Conservation (phyloP, 495 filamentous ascomycete species). For the Bryoglossum gracile region DNA sequence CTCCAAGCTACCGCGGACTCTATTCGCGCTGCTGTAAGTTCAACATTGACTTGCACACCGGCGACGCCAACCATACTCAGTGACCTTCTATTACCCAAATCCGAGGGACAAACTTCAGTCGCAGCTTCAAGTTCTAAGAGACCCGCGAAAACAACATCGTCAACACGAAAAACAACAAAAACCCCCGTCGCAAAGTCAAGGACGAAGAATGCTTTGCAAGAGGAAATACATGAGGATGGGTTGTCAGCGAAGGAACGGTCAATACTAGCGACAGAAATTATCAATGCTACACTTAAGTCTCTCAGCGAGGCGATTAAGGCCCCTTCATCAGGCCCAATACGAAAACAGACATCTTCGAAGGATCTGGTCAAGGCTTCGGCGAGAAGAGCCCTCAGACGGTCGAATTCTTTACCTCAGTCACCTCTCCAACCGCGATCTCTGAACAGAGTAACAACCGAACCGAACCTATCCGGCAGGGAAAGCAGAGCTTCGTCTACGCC, state of each 20-base stretch:
- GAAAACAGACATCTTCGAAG: conserved; percentile 23
- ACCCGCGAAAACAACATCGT: conserved; percentile 3
- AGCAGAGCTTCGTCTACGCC: conserved; percentile 32
- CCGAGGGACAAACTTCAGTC: not conserved
- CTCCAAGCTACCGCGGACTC: conserved; percentile 35
- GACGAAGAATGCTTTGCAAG: conserved; percentile 26
- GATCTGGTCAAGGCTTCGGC: conserved; percentile 30
- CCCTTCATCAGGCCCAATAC: conserved; percentile 18
- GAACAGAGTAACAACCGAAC: conserved; percentile 45
- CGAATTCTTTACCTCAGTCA: conserved; percentile 39
- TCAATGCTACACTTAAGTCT: conserved; percentile 67
- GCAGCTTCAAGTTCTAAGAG: not conserved
- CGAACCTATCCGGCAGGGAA: conserved; percentile 23
- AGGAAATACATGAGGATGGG: conserved; percentile 17
- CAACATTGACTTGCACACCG: conserved; percentile 46
- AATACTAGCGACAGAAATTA: conserved; percentile 70
- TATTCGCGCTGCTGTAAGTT: conserved; percentile 43
- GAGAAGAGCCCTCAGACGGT: conserved; percentile 35
- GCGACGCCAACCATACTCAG: conserved; percentile 41
- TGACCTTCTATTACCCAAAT: conserved; percentile 36
- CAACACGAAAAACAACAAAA: conserved; percentile 29
- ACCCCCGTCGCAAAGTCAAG: conserved; percentile 28
- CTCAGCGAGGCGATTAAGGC: conserved; percentile 66
- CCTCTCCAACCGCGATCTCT: conserved; percentile 46
- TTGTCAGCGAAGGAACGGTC: conserved; percentile 55